Evolutionary conservation across 148 eudicot genomes (phyloP).

Genomic region (Vaccinium corymbosum): DNA sequence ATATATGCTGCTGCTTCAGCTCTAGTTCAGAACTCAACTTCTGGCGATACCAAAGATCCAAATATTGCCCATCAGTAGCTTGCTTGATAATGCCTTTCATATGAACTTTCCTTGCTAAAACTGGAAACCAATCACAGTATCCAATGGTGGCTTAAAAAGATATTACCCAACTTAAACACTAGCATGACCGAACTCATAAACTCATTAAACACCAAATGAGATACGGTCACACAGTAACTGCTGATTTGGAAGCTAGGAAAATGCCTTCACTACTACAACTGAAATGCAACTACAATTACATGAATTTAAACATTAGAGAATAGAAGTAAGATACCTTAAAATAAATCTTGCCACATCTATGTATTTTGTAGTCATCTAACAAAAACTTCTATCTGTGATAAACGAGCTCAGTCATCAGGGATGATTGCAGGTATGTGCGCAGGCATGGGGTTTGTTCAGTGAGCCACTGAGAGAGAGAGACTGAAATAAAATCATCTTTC

Average conservation of each 20-base stretch:
- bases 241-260: conserved; percentile 2
- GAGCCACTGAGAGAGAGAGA: too few species aligned
- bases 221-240: neutral
- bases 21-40: conserved; percentile 85
- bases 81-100: conserved; percentile 84
- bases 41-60: conserved; percentile 85
- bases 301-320: neutral
- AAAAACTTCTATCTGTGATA: neutral
- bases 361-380: neutral
- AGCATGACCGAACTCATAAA: conserved; percentile 5
- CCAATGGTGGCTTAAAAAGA: neutral
- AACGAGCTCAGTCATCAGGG: conserved; percentile 1
- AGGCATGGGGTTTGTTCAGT: neutral
- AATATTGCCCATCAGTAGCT: conserved; percentile 70
- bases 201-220: neutral
- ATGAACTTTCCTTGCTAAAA: conserved; percentile 68
- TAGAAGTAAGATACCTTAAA: neutral
- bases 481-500: neutral
- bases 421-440: neutral
- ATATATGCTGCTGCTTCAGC: conserved; percentile 54
- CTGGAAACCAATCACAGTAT: conserved; percentile 35
- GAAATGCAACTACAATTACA: neutral
- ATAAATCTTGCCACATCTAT: neutral
- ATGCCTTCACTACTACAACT: neutral
- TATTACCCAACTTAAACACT: conserved; percentile 12